phyloP scores from a whole-genome alignment of 179 eudicot species.

The Camellia oleifera region DNA sequence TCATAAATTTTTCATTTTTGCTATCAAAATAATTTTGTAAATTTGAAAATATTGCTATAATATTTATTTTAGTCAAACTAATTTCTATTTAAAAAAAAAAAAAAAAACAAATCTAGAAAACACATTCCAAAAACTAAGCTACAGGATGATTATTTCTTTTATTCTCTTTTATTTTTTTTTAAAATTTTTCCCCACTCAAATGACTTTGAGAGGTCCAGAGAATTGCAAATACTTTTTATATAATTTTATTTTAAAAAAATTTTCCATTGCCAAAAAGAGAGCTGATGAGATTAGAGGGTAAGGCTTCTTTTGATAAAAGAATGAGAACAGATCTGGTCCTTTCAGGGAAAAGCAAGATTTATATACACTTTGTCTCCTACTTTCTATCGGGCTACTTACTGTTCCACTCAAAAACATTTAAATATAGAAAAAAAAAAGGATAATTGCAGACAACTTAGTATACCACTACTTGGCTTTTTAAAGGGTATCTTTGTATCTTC shows the following conservation, averaged over 20 bases:
- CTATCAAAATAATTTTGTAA: too few relatives aligned
- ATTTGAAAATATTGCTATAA: too few relatives aligned
- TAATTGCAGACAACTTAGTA: not conserved
- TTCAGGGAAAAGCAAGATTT: constrained; percentile 3
- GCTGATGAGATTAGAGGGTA: not conserved
- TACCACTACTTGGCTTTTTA: not conserved
- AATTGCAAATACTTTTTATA: not conserved
- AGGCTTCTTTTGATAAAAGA: not conserved
- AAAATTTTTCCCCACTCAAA: not conserved
- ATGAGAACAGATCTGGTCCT: not conserved
- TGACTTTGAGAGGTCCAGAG: not conserved
- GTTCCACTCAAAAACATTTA: constrained; percentile 5
- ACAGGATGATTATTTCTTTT: too few relatives aligned
- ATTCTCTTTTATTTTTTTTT: too few relatives aligned
- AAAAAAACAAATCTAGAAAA: too few relatives aligned
- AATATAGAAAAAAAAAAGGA: not conserved
- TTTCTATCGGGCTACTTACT: not conserved
- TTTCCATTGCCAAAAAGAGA: constrained; percentile 3
- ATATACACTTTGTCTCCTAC: constrained; percentile 9
- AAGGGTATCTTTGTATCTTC: not conserved
- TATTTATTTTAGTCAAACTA: too few relatives aligned
- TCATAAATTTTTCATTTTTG: too few relatives aligned
- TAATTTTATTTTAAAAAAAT: too few relatives aligned
- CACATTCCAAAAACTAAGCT: too few relatives aligned
- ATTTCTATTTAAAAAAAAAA: too few relatives aligned